Evolutionary conservation across 2,329 filamentous ascomycete species (phyloP).

Genomic region (Escovopsis sp.): DNA sequence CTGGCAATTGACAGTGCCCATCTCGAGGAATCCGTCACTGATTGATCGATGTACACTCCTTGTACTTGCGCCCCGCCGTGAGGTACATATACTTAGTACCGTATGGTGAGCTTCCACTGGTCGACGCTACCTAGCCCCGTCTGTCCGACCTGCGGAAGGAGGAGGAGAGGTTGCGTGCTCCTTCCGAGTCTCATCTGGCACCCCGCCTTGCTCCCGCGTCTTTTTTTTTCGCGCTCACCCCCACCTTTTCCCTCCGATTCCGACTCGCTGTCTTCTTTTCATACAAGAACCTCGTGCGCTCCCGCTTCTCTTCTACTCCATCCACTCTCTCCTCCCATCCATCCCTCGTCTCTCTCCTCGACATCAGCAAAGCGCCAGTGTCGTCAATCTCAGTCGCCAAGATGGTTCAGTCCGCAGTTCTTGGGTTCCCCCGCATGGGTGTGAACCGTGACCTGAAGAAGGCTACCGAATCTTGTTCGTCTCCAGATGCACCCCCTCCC

Average conservation of each 20-base stretch:
- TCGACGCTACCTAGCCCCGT: too few relatives aligned
- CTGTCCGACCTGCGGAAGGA: not conserved
- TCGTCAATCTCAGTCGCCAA: slow-evolving; percentile 21
- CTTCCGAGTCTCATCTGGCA: too few relatives aligned
- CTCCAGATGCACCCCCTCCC: not conserved
- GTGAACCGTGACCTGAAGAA: slow-evolving; percentile 99
- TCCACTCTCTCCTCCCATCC: slow-evolving; percentile 1
- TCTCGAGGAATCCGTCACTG: too few relatives aligned
- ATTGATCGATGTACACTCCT: too few relatives aligned
- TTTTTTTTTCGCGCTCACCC: slow-evolving; percentile 3
- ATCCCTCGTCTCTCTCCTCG: not conserved
- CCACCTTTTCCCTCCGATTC: slow-evolving; percentile 4
- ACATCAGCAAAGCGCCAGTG: not conserved
- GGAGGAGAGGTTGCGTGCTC: not conserved
- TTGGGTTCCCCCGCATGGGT: slow-evolving; percentile 99
- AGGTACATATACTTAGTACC: too few relatives aligned
- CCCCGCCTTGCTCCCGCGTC: not conserved
- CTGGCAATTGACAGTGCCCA: too few relatives aligned
- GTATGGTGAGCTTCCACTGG: too few relatives aligned
- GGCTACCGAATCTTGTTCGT: slow-evolving; percentile 82
- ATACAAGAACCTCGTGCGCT: slow-evolving; percentile 2
- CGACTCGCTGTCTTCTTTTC: slow-evolving; percentile 1
- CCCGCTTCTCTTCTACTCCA: not conserved
- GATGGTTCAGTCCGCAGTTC: slow-evolving; percentile 60
- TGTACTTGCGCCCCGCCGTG: too few relatives aligned